Evolutionary conservation across 306 rosid genomes (phyloP).

Genomic region (Trichosanthes cucumerina): DNA sequence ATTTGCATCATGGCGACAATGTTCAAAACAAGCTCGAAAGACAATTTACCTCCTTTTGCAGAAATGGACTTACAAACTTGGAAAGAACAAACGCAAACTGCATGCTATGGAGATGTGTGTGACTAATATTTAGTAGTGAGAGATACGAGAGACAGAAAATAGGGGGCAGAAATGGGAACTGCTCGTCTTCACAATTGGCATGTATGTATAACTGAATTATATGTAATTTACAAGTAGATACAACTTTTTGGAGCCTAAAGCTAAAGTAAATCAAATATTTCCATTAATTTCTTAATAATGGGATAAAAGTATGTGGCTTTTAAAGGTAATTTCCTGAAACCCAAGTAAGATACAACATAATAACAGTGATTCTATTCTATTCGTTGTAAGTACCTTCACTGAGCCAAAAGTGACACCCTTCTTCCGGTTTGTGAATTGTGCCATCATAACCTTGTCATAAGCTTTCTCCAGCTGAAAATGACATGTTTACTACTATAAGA

Average conservation of each 20-base stretch:
- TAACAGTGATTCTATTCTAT: background rate
- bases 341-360: background rate
- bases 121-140: background rate
- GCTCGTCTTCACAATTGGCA: background rate
- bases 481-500: background rate
- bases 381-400: constrained; percentile 43
- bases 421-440: constrained; percentile 80
- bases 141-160: background rate
- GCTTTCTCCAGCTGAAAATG: constrained; percentile 72
- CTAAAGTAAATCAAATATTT: background rate
- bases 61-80: background rate
- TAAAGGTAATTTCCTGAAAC: background rate
- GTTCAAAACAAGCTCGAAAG: background rate
- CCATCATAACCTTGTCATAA: constrained; percentile 93
- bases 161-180: background rate
- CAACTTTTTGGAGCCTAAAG: background rate
- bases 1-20: background rate
- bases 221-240: background rate
- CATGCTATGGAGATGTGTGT: background rate
- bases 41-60: background rate
- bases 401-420: constrained; percentile 86
- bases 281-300: background rate
- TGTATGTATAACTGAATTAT: background rate
- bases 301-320: background rate
- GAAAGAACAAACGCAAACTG: background rate